Base-by-base conservation (phyloP, 148 eudicot genomes). In the Hydrangea macrophylla region DNA sequence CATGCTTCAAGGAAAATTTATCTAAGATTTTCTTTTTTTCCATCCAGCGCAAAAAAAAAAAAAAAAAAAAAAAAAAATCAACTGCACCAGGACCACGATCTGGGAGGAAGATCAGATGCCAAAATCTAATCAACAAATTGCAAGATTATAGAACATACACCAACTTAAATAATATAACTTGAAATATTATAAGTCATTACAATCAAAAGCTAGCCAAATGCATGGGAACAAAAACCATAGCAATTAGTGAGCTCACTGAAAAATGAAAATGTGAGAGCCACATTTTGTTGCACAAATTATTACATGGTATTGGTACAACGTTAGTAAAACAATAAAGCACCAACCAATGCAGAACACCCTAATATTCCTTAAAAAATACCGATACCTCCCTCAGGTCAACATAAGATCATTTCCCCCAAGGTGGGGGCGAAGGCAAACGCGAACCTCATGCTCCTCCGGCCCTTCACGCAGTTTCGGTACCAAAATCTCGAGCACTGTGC, bases 371-470 rank as follows among this genome's bases (percentile, higher is more conserved):
- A 58, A 5, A 22, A 23, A 9, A 40, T 18, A 18, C 5, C 53
- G 53, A 42, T 42, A 15, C 53, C 0, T 48, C 18, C 51, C 58
- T 70, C 63, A 78, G 9, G 70, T 73, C 73, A 78, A 65, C 81
- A 64, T 78, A 51, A 78, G 77, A 73, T 73, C 77, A 53, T 70
- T 66, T 25, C 64, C 74, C 25, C 63, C 84, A 26, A 78, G 80
- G 65, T 80, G 80, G 67, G 86, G 79, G 55, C 82, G 84, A 37
- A 80, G 78, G 58, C 82, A 78, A 62, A 83, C 80, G 11, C 80
- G 87, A 63, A 83, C 87, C 65, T 83, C 87, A 31, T 84, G 85
- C 54, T 84, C 88, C 64, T 84, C 88, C 15, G 75, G 79, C 10
- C 79, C 85, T 22, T 53, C 79, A 18, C 72, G 73, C 37, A 84